Evolutionary conservation across 2,329 filamentous ascomycete species (phyloP).

Genomic region (Fusarium sp.): DNA sequence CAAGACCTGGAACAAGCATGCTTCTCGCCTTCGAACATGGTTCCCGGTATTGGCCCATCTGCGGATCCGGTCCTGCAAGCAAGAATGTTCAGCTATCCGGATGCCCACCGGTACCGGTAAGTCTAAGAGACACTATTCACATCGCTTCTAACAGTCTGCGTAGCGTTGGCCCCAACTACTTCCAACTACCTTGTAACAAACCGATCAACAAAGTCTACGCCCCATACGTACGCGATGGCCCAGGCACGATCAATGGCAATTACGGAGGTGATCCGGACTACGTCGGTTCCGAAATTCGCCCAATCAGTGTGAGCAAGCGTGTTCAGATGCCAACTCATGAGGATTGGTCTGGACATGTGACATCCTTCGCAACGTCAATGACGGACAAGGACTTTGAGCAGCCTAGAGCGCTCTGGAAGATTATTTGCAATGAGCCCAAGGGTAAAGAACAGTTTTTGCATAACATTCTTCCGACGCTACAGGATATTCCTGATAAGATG

Average conservation of each 20-base stretch:
- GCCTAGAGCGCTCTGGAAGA: constrained; percentile 42
- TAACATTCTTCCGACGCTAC: constrained; percentile 38
- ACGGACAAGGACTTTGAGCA: constrained; percentile 44
- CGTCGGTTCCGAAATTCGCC: constrained; percentile 51
- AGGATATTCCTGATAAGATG: constrained; percentile 33
- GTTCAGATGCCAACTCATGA: constrained; percentile 44
- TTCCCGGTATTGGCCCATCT: constrained; percentile 73
- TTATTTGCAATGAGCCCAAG: constrained; percentile 35
- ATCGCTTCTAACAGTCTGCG: neutral
- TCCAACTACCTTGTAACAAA: constrained; percentile 59
- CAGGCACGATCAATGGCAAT: constrained; percentile 44
- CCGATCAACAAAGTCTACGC: constrained; percentile 42
- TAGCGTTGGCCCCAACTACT: constrained; percentile 68
- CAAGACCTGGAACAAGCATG: constrained; percentile 77
- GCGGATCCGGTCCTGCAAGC: constrained; percentile 73
- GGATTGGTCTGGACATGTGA: constrained; percentile 38
- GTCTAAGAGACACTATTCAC: accelerated
- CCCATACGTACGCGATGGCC: constrained; percentile 46
- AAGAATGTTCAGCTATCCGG: constrained; percentile 71
- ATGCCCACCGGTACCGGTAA: constrained; percentile 69
- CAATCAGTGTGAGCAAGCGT: constrained; percentile 56
- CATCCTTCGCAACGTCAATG: constrained; percentile 27
- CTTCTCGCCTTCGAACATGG: constrained; percentile 75
- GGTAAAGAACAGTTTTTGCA: constrained; percentile 41
- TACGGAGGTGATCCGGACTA: constrained; percentile 49